Evolutionary conservation across 805 yeast genomes (phyloP), one percentile per base, ranked within the genome.

Genomic region (Candida loeiensis): DNA sequence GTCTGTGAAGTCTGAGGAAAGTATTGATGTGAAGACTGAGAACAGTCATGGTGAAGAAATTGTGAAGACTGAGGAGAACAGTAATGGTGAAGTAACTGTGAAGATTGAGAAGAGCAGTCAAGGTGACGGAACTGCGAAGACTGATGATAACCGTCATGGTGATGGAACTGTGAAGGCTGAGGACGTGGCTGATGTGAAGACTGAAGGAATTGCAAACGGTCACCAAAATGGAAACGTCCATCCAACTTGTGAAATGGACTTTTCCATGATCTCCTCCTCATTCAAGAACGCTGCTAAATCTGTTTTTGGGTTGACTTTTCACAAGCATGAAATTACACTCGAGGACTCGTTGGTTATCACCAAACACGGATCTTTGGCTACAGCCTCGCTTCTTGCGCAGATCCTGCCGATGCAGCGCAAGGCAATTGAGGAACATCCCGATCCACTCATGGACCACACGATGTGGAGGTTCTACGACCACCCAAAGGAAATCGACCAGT

Each of bases 391-490:
- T 26, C 17, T 40, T 11, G 17, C 27, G 24, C 37, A 43, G 8
- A 55, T 68, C 18, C 43, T 58, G 0, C 63, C 73, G 1, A 41
- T 66, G 19, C 80, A 83, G 52, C 64, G 86, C 34, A 87, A 85
- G 54, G 49, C 78, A 12, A 61, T 82, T 16, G 95, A 84, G 50
- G 95, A 86, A 53, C 63, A 69, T 1, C 76, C 82, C 1, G 77
- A 72, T 40, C 74, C 79, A 4, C 54, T 86, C 16, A 48, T 80
- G 7, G 59, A 71, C 11, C 67, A 74, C 1, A 45, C 60, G 4
- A 76, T 77, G 26, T 89, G 97, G 97, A 75, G 82, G 40, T 85
- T 59, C 49, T 76, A 79, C 47, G 95, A 88, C 48, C 63, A 55
- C 2, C 67, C 73, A 0, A 75, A 71, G n/a, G 82, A 83, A 28